Evolutionary conservation across 2,329 filamentous ascomycete genomes (phyloP), one percentile per base, ranked within the genome.

Genomic region (Paraphoma chrysanthemicola): DNA sequence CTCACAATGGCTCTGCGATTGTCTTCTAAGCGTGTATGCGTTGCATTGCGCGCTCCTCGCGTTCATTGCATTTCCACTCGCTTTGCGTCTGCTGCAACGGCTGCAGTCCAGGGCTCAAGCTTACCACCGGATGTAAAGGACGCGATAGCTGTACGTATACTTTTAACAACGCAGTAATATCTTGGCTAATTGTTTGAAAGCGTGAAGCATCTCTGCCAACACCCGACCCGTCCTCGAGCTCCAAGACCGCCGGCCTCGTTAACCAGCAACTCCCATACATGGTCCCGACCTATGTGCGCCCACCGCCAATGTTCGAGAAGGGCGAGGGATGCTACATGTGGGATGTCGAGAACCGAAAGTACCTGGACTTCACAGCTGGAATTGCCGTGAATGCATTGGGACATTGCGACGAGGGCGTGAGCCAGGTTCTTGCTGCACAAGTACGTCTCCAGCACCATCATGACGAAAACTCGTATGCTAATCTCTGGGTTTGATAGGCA

Each of bases 301-400:
- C 95, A 47, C 85, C 90, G 44, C 92, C 93, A 2, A 91, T 98
- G 72, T 97, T 99, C 77, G 88, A 93, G 56, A 91, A 89, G 75
- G 95, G 93, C 62, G 82, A 92, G 73, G 95, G 95, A 2, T 93
- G 90, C 58, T 93, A 93, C 75, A 78, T 99, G 60, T 98, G 89
- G 87, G 95, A 99, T 75, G 80, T 94, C 38, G 93, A 97, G 80
- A 91, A 95, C 73, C 83, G 91, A 59, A 88, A 88, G 75, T 99
- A 97, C 75, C 84, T 99, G 30, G 95, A 99, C 78, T 92, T 99
- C 70, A 98, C 95, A 1, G 90, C 93, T 9, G 95, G 95, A 46
- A 99, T 99, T 73, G 95, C 95, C 14, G 95, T 99, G 74, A 97
- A 94, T 79, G 88, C 90, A 18, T 83, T 99, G 33, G 95, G 95